phyloP scores from a whole-genome alignment of 352 stramenopile species.

The Globisporangium spiculum region DNA sequence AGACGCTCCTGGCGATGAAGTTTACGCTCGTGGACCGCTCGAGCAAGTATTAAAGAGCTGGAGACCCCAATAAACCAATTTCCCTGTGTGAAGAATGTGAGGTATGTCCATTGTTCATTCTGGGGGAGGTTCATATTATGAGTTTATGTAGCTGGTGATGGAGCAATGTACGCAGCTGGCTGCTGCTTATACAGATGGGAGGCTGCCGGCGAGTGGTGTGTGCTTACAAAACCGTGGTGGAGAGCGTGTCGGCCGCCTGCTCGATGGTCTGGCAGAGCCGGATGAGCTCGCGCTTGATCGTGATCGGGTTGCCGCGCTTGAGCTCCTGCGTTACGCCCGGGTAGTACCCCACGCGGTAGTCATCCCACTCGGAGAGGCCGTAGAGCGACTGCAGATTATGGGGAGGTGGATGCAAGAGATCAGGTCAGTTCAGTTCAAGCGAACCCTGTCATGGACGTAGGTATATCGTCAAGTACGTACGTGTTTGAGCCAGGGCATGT shows the following conservation, averaged over 20 bases:
- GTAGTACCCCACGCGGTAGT: conserved; percentile 77
- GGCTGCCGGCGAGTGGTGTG: too few species aligned
- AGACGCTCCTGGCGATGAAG: conserved; percentile 86
- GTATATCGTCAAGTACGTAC: conserved; percentile 34
- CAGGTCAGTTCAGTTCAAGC: background rate
- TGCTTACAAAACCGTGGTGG: conserved; percentile 41
- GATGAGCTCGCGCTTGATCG: conserved; percentile 74
- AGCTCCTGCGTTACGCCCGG: conserved; percentile 75
- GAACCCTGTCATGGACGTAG: background rate
- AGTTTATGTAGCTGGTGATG: background rate
- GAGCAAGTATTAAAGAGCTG: conserved; percentile 41
- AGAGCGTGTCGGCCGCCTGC: conserved; percentile 68
- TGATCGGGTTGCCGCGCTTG: conserved; percentile 60
- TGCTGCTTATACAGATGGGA: background rate
- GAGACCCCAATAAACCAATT: background rate
- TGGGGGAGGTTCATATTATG: background rate
- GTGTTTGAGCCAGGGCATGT: conserved; percentile 83
- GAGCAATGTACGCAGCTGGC: background rate
- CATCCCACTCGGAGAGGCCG: conserved; percentile 81
- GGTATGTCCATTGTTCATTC: background rate
- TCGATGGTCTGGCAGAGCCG: conserved; percentile 79
- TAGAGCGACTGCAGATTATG: conserved; percentile 48
- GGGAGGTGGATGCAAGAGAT: background rate
- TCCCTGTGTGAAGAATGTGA: background rate
- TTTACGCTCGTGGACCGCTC: conserved; percentile 77